phyloP scores from a whole-genome alignment of 495 filamentous ascomycete species.

The Bacidia gigantensis region DNA sequence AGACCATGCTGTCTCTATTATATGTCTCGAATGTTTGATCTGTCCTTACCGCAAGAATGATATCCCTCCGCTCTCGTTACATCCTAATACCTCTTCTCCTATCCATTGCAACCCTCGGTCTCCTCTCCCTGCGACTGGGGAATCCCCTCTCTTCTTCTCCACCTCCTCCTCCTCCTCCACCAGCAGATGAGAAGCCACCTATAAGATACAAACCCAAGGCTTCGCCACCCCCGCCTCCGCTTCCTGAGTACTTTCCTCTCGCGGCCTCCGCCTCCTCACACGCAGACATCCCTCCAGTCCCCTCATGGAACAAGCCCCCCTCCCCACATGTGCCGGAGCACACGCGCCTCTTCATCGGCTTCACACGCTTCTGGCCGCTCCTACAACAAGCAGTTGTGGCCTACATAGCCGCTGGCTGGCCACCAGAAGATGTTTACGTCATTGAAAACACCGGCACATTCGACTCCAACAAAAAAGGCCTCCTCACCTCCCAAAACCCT shows the following conservation, averaged over 20 bases:
- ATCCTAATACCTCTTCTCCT: conserved; percentile 12
- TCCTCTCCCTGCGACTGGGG: conserved; percentile 7
- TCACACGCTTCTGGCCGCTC: conserved; percentile 45
- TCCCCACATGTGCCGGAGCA: conserved; percentile 12
- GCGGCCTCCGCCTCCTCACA: conserved; percentile 14
- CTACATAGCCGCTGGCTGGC: conserved; percentile 51
- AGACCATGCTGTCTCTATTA: too few relatives aligned
- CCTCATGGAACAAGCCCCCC: conserved; percentile 17
- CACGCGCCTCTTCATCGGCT: conserved; percentile 47
- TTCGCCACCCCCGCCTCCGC: conserved; percentile 8
- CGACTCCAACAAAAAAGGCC: conserved; percentile 37
- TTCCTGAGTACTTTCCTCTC: conserved; percentile 18
- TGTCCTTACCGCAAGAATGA: not conserved
- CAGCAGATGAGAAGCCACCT: not conserved
- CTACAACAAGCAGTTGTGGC: conserved; percentile 44
- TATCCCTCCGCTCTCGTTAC: conserved; percentile 14
- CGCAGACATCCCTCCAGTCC: conserved; percentile 17
- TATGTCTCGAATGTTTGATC: too few relatives aligned
- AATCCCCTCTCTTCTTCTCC: not conserved
- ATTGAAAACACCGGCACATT: conserved; percentile 53
- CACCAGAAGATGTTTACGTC: conserved; percentile 44
- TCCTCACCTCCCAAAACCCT: conserved; percentile 43
- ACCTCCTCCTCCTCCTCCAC: not conserved
- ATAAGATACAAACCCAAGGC: conserved; percentile 10
- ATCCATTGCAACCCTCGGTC: conserved; percentile 8